These are phyloP conservation scores for Cladosporium halotolerans DNA, from an alignment of 2,329 filamentous ascomycete species.

Conservation along the genomic window DNA sequence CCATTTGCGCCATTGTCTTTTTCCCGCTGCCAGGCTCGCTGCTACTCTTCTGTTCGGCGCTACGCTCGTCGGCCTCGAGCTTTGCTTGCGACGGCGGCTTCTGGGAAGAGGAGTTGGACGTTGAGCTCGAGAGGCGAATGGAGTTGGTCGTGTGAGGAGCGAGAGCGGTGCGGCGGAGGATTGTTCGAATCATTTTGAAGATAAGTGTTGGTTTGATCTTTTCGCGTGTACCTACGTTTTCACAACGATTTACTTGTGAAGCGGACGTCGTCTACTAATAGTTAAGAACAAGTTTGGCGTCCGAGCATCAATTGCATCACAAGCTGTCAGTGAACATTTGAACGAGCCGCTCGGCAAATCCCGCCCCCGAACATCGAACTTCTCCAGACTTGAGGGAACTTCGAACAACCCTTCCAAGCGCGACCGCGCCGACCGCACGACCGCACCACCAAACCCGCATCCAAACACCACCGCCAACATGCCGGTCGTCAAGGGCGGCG, in stretches of 20 bases:
- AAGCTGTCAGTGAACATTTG: neutral
- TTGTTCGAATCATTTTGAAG: neutral
- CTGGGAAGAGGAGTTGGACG: neutral
- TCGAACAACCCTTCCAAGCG: neutral
- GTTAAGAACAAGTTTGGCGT: no score
- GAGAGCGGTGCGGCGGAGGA: neutral
- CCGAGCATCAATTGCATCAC: neutral
- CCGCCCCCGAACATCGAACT: neutral
- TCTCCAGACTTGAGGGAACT: neutral
- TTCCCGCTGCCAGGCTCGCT: conserved; percentile 3
- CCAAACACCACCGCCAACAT: conserved; percentile 33
- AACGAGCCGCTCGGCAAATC: neutral
- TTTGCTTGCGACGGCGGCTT: neutral
- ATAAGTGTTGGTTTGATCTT: neutral
- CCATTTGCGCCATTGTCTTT: conserved; percentile 58
- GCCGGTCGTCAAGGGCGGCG: conserved; percentile 61
- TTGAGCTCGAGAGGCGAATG: conserved; percentile 4
- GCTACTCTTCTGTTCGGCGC: neutral
- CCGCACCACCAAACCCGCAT: neutral
- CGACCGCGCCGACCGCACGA: neutral
- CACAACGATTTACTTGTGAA: neutral
- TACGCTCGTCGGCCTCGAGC: neutral
- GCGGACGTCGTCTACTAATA: neutral
- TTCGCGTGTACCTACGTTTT: neutral
- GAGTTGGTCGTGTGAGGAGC: neutral